Percentiles rank a stretch among this genome's conserved stretches.
Conservation (phyloP, 768 basidiomycete species). For the Cystoderma amianthinum region DNA sequence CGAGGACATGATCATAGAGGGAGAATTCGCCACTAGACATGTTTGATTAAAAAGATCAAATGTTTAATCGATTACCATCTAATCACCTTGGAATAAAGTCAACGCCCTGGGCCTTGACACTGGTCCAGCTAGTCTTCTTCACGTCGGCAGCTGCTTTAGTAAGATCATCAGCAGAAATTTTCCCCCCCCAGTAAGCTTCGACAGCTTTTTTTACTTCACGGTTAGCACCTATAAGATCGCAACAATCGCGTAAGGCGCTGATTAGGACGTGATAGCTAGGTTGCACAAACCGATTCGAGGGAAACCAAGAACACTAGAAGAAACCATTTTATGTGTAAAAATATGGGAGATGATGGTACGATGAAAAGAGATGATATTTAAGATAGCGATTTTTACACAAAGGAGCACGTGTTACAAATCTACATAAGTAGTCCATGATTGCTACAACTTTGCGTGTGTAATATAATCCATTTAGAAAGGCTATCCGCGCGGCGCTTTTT, state of each 20-base stretch:
- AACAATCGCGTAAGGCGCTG: background rate
- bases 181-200: slow-evolving; percentile 97
- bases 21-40: slow-evolving; percentile 88
- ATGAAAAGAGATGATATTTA: slow-evolving; percentile 12
- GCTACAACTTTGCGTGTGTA: too few species aligned
- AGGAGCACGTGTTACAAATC: slow-evolving; percentile 31
- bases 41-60: slow-evolving; percentile 7
- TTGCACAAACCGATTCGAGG: slow-evolving; percentile 80
- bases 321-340: slow-evolving; percentile 53
- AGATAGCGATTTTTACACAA: slow-evolving; percentile 20
- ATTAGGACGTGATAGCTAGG: background rate
- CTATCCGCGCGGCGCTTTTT: slow-evolving; percentile 7
- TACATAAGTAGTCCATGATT: too few species aligned
- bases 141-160: slow-evolving; percentile 83
- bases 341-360: slow-evolving; percentile 12
- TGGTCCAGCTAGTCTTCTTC: slow-evolving; percentile 84
- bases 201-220: slow-evolving; percentile 97
- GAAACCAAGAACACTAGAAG: slow-evolving; percentile 85
- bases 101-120: slow-evolving; percentile 78
- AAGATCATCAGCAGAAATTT: slow-evolving; percentile 81
- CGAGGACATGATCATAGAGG: slow-evolving; percentile 97
- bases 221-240: slow-evolving; percentile 64
- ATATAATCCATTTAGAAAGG: too few species aligned
- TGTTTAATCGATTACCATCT: slow-evolving; percentile 9
- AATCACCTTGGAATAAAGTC: slow-evolving; percentile 84